A percentile compares a stretch with the other conserved stretches of the same genome.
These are phyloP conservation scores for Daldinia eschscholtzii DNA, from an alignment of 2,329 filamentous ascomycete species.

Conservation along the genomic window DNA sequence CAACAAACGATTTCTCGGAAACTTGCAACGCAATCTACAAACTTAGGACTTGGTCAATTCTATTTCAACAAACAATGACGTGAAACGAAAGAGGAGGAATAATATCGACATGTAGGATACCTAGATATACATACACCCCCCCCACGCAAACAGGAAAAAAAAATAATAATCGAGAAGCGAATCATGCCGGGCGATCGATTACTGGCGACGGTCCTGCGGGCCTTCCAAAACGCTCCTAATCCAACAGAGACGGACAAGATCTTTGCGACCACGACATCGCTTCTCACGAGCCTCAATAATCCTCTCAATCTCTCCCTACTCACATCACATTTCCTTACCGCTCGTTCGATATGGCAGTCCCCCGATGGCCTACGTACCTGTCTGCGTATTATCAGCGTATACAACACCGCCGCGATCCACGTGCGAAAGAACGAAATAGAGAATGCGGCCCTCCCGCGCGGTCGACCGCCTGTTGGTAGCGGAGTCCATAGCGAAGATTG, in stretches of 20 bases:
- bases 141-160: not conserved
- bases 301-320: constrained; percentile 80
- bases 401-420: constrained; percentile 73
- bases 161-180: constrained; percentile 8
- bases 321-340: constrained; percentile 77
- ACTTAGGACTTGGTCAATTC: constrained; percentile 15
- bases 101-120: not conserved
- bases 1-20: constrained; percentile 2
- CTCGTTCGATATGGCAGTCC: constrained; percentile 77
- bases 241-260: constrained; percentile 66
- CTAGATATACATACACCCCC: not conserved
- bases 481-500: constrained; percentile 65
- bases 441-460: constrained; percentile 50
- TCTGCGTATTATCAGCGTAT: constrained; percentile 76
- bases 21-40: constrained; percentile 5
- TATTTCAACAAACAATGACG: constrained; percentile 18
- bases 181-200: constrained; percentile 76
- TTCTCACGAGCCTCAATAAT: constrained; percentile 78
- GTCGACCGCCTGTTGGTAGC: constrained; percentile 54
- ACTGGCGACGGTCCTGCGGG: constrained; percentile 74
- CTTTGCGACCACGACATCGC: constrained; percentile 74
- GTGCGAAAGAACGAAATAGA: constrained; percentile 64
- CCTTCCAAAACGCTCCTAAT: constrained; percentile 67
- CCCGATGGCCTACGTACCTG: constrained; percentile 72
- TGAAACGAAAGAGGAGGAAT: not conserved